Percentiles rank a stretch among this genome's conserved stretches.
Conservation (phyloP, 345 rosid genomes). For the Moringa oleifera region DNA sequence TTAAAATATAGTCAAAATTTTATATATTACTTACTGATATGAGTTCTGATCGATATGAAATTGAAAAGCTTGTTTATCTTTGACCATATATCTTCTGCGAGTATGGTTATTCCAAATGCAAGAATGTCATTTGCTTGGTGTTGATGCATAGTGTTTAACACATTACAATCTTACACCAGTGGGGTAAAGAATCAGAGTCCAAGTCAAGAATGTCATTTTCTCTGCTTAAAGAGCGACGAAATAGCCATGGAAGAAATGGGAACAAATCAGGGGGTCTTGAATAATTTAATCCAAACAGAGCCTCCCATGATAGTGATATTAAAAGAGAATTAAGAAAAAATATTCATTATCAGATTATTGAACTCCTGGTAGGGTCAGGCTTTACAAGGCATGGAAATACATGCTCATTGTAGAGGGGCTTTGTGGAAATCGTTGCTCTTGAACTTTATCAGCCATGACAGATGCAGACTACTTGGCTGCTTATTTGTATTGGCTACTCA, state of each 20-base stretch:
- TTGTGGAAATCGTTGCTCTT: slow-evolving; percentile 22
- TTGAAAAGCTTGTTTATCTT: too few species aligned
- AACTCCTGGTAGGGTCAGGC: neutral
- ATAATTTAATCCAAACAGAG: neutral
- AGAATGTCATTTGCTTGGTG: too few species aligned
- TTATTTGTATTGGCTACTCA: slow-evolving; percentile 4
- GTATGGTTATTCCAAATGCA: too few species aligned
- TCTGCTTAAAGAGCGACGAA: neutral
- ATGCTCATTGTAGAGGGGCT: slow-evolving; percentile 7
- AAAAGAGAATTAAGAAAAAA: neutral
- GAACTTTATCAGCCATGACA: slow-evolving; percentile 15
- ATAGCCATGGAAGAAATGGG: too few species aligned
- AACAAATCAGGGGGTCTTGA: neutral
- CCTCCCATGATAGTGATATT: neutral
- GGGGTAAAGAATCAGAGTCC: neutral
- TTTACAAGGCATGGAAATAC: slow-evolving; percentile 8
- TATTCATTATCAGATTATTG: too few species aligned
- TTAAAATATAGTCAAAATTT: too few species aligned
- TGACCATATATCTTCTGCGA: too few species aligned
- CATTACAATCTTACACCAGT: neutral
- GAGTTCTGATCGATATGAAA: too few species aligned
- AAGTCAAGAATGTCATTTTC: slow-evolving; percentile 13
- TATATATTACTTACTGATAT: too few species aligned
- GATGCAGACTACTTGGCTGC: neutral
- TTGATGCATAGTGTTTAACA: neutral